These are phyloP conservation scores for Dendrocalamus sinicus DNA, from an alignment of 176 grass and related monocot species.

Conservation along the genomic window DNA sequence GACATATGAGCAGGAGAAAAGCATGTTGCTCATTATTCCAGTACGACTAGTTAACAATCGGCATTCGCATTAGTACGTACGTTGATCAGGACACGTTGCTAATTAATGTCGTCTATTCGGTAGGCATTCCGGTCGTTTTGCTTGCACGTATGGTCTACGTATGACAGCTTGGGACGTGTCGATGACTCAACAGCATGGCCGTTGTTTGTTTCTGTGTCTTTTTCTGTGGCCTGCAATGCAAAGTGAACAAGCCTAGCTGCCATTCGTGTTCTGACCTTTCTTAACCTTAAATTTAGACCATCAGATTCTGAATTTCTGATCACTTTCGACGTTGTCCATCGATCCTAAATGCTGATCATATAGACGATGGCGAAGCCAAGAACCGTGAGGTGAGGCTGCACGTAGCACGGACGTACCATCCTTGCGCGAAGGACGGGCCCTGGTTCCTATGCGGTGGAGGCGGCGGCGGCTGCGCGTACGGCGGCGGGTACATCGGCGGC, in stretches of 20 bases:
- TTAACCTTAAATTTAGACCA: not conserved
- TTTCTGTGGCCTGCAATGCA: not conserved
- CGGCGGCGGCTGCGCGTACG: conserved; percentile 63
- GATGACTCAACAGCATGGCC: not conserved
- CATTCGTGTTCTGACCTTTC: not conserved
- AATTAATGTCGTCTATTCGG: not conserved
- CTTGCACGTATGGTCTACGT: not conserved
- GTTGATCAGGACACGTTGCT: not conserved
- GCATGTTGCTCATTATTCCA: too few relatives aligned
- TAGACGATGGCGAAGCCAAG: not conserved
- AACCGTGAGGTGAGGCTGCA: not conserved
- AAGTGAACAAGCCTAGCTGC: not conserved
- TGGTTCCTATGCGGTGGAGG: conserved; percentile 43
- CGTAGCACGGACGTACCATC: conserved; percentile 46
- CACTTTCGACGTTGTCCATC: not conserved
- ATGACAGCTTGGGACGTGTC: not conserved
- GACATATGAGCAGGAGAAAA: not conserved
- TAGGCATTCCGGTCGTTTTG: not conserved
- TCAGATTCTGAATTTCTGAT: not conserved
- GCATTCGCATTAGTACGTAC: not conserved
- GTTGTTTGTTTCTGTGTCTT: not conserved
- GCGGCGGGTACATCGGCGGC: conserved; percentile 51
- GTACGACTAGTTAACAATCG: too few relatives aligned
- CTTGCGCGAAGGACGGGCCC: conserved; percentile 44
- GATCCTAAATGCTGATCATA: not conserved